Conservation (phyloP, 495 filamentous ascomycete species). For the Neurospora sp. region DNA sequence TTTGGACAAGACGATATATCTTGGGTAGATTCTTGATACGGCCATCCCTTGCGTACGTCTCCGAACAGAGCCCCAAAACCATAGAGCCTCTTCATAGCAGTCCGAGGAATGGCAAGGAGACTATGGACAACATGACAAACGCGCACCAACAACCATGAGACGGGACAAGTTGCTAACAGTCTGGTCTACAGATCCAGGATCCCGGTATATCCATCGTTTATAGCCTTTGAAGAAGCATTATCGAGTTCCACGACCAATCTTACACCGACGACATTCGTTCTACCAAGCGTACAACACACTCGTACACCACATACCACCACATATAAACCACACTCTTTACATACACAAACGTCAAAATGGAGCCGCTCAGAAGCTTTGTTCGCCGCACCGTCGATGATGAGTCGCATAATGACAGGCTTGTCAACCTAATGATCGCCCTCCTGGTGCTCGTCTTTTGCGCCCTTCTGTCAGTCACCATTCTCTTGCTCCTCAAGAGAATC, state of each 20-base stretch:
- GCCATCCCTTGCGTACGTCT: conserved; percentile 24
- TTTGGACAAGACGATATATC: background rate
- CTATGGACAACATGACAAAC: background rate
- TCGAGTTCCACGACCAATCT: background rate
- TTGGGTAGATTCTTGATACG: background rate
- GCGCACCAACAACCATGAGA: background rate
- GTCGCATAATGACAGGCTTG: conserved; percentile 37
- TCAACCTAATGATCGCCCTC: conserved; percentile 70
- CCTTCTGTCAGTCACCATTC: conserved; percentile 51
- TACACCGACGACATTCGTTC: background rate
- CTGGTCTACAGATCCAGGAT: background rate
- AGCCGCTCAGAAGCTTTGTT: conserved; percentile 38
- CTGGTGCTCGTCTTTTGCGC: conserved; percentile 64
- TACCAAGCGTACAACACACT: background rate
- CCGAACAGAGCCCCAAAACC: background rate
- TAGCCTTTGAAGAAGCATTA: background rate
- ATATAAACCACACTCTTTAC: background rate
- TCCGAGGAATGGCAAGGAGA: background rate
- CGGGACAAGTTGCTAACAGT: background rate
- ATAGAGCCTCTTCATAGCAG: background rate
- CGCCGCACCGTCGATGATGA: conserved; percentile 39
- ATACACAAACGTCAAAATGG: conserved; percentile 30
- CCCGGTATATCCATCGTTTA: background rate
- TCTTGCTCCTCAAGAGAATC: conserved; percentile 60
- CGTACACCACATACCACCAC: background rate